phyloP scores from a whole-genome alignment of 2,329 filamentous ascomycete genomes.

The Stagonosporopsis rhizophila region DNA sequence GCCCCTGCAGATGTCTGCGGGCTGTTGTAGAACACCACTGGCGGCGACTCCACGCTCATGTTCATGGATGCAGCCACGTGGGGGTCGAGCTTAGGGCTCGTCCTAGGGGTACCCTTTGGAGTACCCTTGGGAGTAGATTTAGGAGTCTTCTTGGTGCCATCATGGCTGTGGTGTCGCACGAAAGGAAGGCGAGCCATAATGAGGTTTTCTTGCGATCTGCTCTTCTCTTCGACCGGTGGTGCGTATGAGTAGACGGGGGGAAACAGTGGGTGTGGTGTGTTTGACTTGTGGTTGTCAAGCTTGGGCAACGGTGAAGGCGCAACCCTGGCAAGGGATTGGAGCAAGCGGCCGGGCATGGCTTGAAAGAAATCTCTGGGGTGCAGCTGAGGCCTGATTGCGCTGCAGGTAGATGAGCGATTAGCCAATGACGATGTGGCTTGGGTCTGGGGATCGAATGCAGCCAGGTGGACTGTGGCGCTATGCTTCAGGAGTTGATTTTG shows the following conservation, averaged over 20 bases:
- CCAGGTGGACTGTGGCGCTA: conserved; percentile 20
- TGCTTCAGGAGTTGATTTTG: conserved; percentile 42
- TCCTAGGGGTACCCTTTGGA: conserved; percentile 44
- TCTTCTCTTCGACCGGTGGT: conserved; percentile 37
- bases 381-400: conserved; percentile 21
- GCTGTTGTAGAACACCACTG: conserved; percentile 81
- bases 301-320: conserved; percentile 43
- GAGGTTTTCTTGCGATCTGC: conserved; percentile 44
- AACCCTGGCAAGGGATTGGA: conserved; percentile 43
- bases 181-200: conserved; percentile 48
- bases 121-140: conserved; percentile 31
- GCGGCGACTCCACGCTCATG: conserved; percentile 81
- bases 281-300: conserved; percentile 32
- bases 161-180: conserved; percentile 46
- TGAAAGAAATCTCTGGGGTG: conserved; percentile 41
- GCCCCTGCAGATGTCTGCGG: conserved; percentile 80
- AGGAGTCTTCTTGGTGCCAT: conserved; percentile 16
- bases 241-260: conserved; percentile 48
- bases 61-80: conserved; percentile 60
- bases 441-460: conserved; percentile 29
- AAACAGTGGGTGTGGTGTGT: conserved; percentile 32
- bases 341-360: conserved; percentile 47
- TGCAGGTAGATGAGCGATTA: conserved; percentile 22
- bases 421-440: conserved; percentile 27
- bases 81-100: conserved; percentile 44